phyloP scores from a whole-genome alignment of 2,329 filamentous ascomycete genomes.

The Penicillium polonicum region DNA sequence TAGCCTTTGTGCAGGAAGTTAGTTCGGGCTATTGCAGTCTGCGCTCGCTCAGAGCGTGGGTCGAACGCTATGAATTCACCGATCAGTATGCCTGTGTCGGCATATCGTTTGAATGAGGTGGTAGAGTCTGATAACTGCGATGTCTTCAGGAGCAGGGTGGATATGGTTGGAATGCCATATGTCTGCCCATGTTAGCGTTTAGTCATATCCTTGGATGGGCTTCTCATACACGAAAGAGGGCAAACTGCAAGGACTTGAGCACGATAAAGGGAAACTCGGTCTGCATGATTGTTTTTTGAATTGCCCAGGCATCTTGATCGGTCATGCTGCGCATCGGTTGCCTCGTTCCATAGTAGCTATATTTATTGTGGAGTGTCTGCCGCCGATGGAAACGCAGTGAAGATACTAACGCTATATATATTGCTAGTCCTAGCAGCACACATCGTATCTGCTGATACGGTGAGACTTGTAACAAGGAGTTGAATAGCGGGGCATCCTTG shows the following conservation, averaged over 20 bases:
- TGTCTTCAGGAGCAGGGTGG: no score
- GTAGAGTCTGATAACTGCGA: no score
- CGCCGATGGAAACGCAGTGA: conserved; percentile 32
- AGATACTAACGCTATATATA: conserved; percentile 26
- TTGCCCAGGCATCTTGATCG: conserved; percentile 27
- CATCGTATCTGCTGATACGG: conserved; percentile 7
- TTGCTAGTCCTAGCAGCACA: conserved; percentile 7
- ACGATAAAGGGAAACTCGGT: conserved; percentile 57
- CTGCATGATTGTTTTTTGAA: conserved; percentile 47
- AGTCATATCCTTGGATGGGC: background rate
- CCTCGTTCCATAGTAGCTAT: conserved; percentile 38
- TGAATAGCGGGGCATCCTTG: background rate
- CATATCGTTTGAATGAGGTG: no score
- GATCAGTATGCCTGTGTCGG: no score
- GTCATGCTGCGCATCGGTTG: conserved; percentile 25
- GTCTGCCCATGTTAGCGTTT: conserved; percentile 37
- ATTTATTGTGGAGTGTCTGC: conserved; percentile 39
- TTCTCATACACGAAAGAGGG: conserved; percentile 53
- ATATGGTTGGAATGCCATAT: conserved; percentile 32
- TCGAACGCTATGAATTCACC: no score
- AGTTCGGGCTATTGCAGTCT: no score
- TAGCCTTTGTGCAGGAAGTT: no score
- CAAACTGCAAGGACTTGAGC: conserved; percentile 55
- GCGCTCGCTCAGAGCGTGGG: no score
- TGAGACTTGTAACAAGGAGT: background rate